These are phyloP conservation scores for Bipolaris bicolor DNA, from an alignment of 2,329 filamentous ascomycete species.

Conservation along the genomic window DNA sequence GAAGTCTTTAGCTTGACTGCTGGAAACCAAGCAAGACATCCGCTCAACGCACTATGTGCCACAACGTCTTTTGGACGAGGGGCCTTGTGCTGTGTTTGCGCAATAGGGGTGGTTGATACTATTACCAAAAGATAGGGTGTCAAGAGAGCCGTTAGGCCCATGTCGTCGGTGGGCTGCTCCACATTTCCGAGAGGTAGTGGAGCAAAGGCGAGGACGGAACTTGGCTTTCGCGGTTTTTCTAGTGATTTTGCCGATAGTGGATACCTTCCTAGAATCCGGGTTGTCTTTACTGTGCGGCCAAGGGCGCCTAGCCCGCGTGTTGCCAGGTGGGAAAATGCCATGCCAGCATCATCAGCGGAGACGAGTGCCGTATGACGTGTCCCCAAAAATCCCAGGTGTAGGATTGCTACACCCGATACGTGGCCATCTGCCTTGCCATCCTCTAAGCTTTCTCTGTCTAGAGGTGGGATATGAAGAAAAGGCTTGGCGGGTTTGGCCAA, in stretches of 20 bases:
- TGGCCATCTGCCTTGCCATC: slow-evolving; percentile 80
- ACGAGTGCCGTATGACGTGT: slow-evolving; percentile 93
- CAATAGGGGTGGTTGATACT: slow-evolving; percentile 94
- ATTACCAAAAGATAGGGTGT: slow-evolving; percentile 96
- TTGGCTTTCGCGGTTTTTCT: slow-evolving; percentile 80
- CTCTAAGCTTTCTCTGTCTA: slow-evolving; percentile 69
- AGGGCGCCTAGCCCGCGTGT: slow-evolving; percentile 88
- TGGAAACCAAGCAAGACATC: slow-evolving; percentile 95
- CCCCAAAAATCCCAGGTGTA: slow-evolving; percentile 93
- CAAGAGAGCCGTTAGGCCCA: slow-evolving; percentile 92
- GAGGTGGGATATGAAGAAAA: slow-evolving; percentile 83
- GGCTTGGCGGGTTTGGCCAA: slow-evolving; percentile 79
- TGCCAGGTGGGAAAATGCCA: slow-evolving; percentile 97
- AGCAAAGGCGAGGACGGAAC: slow-evolving; percentile 90
- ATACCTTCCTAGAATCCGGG: slow-evolving; percentile 88
- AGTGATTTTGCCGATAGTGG: slow-evolving; percentile 69
- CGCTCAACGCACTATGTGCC: slow-evolving; percentile 89
- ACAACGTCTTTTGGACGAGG: slow-evolving; percentile 88
- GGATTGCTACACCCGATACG: slow-evolving; percentile 74
- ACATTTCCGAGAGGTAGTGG: slow-evolving; percentile 92
- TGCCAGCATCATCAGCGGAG: slow-evolving; percentile 91
- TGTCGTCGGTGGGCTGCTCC: slow-evolving; percentile 81
- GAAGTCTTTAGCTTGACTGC: slow-evolving; percentile 87
- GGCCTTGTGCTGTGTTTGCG: slow-evolving; percentile 95
- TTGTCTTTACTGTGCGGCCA: slow-evolving; percentile 84